Base-by-base conservation (phyloP, 164 flowering plant genomes). In the Magnolia kwangsiensis region DNA sequence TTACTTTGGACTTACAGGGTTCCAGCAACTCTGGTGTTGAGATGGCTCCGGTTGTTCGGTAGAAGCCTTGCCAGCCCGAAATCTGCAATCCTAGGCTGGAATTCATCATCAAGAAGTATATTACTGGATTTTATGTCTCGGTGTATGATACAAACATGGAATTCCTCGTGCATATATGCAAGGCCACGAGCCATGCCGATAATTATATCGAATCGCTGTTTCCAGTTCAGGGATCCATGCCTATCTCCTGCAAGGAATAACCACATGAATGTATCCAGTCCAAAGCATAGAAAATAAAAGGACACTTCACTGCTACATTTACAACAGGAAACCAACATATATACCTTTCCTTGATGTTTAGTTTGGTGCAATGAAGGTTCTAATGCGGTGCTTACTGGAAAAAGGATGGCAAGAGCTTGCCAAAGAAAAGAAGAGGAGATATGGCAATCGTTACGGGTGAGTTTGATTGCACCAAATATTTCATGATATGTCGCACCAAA, bases 221-320 rank as follows among this genome's bases (percentile, higher is more conserved):
- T 86, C 93, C 93, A 90, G 74, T 78, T 85, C 5, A 90, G 84
- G 23, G 73, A 58, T 27, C 91, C 88, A 65, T 74, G 71, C 21
- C 16, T 78, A 20, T 83, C 84, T 71, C 92, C 92, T 89, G 75
- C 76, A 20, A 16, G 61, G 18, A 18, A 49, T 20, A 51, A 45
- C 65, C 1, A 21, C 21, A 5, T 10, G 11, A 55, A 10, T 55
- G 61, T 55, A 55, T 55, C 61, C 29, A 27, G 29, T 27, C 29
- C 29, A 0, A 27, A 27, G 29, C 29, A 27, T 27, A 27, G 29
- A 27, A 51, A 13, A 13, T 1, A 8, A 51, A 51, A 8, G 58
- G 14, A 51, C 1, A 2, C 11, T 8, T 13, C 9, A 51, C 9
- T 51, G 58, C 11, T 51, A 51, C 14, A 51, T 51, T 27, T 27